Evolutionary conservation across 129 eudicot genomes (phyloP).

Genomic region (Flaveria sonorensis): DNA sequence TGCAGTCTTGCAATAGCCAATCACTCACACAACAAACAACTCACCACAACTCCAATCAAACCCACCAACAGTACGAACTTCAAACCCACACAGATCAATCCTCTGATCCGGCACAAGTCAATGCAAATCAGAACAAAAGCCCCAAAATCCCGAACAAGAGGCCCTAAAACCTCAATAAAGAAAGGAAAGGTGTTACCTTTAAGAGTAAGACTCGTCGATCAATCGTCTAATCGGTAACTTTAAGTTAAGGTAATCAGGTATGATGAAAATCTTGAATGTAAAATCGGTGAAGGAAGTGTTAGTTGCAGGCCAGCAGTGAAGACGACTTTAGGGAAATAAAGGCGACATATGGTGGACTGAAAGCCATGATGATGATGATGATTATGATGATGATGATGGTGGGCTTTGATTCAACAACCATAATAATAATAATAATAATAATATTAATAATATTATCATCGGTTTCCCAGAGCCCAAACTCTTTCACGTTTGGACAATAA

Average conservation of each 20-base stretch:
- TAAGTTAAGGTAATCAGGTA: not conserved
- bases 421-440: too few species aligned
- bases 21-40: conserved; percentile 9
- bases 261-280: not conserved
- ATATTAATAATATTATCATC: too few species aligned
- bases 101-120: not conserved
- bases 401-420: not conserved
- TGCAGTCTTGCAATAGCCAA: too few species aligned
- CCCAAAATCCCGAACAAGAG: not conserved
- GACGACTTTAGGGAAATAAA: not conserved
- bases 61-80: not conserved
- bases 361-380: not conserved
- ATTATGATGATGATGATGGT: not conserved
- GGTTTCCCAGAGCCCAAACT: conserved; percentile 3
- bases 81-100: not conserved
- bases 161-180: conserved; percentile 17
- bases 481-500: not conserved
- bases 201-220: conserved; percentile 5
- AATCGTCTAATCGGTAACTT: conserved; percentile 3
- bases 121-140: not conserved
- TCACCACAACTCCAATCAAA: conserved; percentile 17
- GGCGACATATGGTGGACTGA: not conserved
- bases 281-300: not conserved
- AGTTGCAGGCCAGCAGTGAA: not conserved
- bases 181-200: conserved; percentile 13